These are phyloP conservation scores for Lachnellula arida DNA, from an alignment of 2,329 filamentous ascomycete genomes.

Conservation along the genomic window DNA sequence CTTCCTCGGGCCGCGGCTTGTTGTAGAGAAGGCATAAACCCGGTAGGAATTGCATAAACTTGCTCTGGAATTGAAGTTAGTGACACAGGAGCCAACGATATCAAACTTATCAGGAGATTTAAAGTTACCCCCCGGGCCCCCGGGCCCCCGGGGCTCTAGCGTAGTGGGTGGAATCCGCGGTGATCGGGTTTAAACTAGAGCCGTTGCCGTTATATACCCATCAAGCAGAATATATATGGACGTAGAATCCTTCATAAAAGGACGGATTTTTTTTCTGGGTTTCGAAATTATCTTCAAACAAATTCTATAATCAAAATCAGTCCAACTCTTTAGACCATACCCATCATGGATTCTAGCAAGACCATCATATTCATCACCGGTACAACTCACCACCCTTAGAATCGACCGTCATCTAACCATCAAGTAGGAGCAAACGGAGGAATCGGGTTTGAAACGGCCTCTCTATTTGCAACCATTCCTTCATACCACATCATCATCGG, in stretches of 20 bases:
- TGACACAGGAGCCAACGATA: background rate
- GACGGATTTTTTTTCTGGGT: no score
- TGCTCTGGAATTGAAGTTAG: background rate
- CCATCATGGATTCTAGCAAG: slow-evolving; percentile 5
- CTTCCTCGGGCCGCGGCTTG: background rate
- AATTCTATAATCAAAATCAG: no score
- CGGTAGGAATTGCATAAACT: background rate
- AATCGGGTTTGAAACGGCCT: slow-evolving; percentile 36
- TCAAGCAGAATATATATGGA: no score
- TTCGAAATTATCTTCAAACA: no score
- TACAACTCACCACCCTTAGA: background rate
- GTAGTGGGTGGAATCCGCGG: background rate
- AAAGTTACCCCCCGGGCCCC: background rate
- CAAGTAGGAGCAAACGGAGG: slow-evolving; percentile 39
- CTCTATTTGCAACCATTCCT: slow-evolving; percentile 1
- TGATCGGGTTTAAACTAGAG: background rate
- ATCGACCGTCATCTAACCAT: slow-evolving; percentile 13
- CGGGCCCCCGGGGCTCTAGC: background rate
- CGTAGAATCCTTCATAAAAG: no score
- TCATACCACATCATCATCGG: slow-evolving; percentile 25
- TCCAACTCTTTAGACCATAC: no score
- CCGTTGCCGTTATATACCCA: no score
- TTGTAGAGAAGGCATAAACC: background rate
- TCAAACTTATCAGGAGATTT: background rate
- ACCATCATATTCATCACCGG: slow-evolving; percentile 14